These are phyloP conservation scores for Nannochloris sp. DNA, from an alignment of 139 green algal genomes.

Conservation along the genomic window DNA sequence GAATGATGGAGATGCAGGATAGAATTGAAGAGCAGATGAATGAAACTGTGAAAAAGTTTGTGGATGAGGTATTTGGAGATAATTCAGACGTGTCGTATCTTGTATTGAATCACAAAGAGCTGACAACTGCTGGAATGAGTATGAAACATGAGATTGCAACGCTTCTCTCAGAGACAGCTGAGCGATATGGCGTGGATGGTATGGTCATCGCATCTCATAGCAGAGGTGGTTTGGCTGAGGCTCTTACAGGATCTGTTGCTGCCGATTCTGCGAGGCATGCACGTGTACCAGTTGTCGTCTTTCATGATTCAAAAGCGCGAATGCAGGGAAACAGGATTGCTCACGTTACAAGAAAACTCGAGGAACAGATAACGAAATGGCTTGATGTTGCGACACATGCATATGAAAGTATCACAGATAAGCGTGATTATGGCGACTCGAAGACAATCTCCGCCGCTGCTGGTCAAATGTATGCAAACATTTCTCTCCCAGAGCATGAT, in stretches of 20 bases:
- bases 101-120: constrained; percentile 8
- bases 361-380: too few species aligned
- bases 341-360: too few species aligned
- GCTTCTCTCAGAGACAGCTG: constrained; percentile 14
- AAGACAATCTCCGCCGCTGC: too few species aligned
- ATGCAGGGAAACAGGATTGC: too few species aligned
- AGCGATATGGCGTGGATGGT: background rate
- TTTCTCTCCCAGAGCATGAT: too few species aligned
- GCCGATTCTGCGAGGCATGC: constrained; percentile 14
- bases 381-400: too few species aligned
- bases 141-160: constrained; percentile 14
- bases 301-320: constrained; percentile 1
- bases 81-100: background rate
- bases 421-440: too few species aligned
- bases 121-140: background rate
- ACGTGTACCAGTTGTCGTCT: constrained; percentile 15
- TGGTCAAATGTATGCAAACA: too few species aligned
- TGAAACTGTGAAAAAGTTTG: background rate
- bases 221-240: constrained; percentile 13
- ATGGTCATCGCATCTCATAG: constrained; percentile 4
- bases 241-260: constrained; percentile 18
- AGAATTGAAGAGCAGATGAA: constrained; percentile 8
- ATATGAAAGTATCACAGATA: too few species aligned
- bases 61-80: background rate
- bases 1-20: constrained; percentile 17